phyloP scores from a whole-genome alignment of 257 asterid species.

The Solanum paucissectum region DNA sequence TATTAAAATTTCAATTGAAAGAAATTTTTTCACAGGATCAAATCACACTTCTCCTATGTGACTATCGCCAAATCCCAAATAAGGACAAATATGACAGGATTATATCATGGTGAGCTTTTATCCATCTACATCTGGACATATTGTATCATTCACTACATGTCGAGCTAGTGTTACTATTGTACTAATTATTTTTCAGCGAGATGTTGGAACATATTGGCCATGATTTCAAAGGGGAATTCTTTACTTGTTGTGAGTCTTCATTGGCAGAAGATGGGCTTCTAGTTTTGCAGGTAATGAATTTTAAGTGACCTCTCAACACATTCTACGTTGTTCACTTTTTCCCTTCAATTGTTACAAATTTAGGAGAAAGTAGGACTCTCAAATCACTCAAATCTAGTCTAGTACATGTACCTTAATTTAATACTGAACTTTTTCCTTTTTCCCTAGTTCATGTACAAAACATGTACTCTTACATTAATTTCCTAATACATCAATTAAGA shows the following conservation, averaged over 20 bases:
- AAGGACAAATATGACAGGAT: conserved; percentile 61
- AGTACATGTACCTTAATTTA: not conserved
- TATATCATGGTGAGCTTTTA: conserved; percentile 39
- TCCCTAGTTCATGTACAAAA: no score
- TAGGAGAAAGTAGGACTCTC: not conserved
- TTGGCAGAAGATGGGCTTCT: not conserved
- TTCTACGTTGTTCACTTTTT: not conserved
- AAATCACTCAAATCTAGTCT: not conserved
- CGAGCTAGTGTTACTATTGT: not conserved
- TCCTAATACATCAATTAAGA: no score
- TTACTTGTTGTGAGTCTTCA: not conserved
- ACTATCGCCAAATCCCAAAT: conserved; percentile 68
- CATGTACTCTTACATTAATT: no score
- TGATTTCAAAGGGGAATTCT: not conserved
- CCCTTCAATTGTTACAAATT: not conserved
- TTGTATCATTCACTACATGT: not conserved
- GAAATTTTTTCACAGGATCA: conserved; percentile 35
- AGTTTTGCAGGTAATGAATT: conserved; percentile 19
- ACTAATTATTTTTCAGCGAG: not conserved
- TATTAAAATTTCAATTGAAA: not conserved
- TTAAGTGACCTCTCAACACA: conserved; percentile 42
- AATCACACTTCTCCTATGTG: conserved; percentile 58
- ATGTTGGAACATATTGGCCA: not conserved
- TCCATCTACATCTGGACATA: not conserved
- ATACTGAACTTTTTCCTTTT: no score